Base-by-base conservation (phyloP, 176 grass and related monocot genomes). In the Bothriochloa decipiens region DNA sequence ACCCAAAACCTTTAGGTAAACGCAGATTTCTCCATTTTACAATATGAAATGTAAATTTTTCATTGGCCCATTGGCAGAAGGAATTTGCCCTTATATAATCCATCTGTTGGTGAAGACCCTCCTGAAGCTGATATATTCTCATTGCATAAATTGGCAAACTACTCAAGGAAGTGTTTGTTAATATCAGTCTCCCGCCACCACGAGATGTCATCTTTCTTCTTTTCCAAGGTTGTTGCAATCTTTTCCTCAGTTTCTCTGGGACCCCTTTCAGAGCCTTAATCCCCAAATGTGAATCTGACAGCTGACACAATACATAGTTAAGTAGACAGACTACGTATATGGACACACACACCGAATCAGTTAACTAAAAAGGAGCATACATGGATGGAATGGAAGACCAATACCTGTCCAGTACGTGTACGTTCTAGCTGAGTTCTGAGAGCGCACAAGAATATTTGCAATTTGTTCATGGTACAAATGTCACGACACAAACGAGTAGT, bases 371-470 rank as follows among this genome's bases (percentile, higher is more conserved):
- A 13, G 45, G 35, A 77, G 28, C 35, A 73, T 8, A 78, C 4
- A 53, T 18, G 17, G 50, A 28, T 5, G 7, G 29, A 50, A 35
- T 58, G 18, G 29, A 76, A 52, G 45, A 27, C 42, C 36, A 55
- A 86, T 78, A 79, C 28, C 26, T 3, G n/a, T 32, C 29, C 68
- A 68, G 7, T 70, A 58, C 66, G 14, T 18, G 7, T 70, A 58
- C 66, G 14, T 18, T 74, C 40, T 32, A 32, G 29, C 43, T 77
- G 83, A 72, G 71, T 82, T 58, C 68, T 73, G 88, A 46, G 63
- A 73, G 62, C 29, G 62, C 25, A 65, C 8, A 16, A 25, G 27
- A 53, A 40, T 75, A 62, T 71, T 35, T 75, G 62, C 70, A 71
- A 71, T 63, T 45, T 43, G 12, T 25, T 69, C 65, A 72, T 82